Conservation (phyloP, 2,329 filamentous ascomycete genomes). For the Talaromyces albobiverticillius region DNA sequence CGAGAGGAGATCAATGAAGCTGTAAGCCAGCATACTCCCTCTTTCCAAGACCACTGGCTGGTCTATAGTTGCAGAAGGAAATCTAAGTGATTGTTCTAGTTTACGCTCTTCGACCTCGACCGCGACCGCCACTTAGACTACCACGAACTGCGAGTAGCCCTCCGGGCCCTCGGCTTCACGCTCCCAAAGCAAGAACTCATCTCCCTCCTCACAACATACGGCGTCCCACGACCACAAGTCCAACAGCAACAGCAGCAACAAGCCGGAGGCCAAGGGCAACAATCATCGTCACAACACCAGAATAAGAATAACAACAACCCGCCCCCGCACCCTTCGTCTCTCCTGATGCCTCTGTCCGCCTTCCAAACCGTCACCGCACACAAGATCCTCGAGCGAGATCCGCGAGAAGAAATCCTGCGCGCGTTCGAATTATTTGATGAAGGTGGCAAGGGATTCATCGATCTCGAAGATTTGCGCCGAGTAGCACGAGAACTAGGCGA, state of each 20-base stretch:
- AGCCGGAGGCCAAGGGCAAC: constrained; percentile 29
- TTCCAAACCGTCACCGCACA: constrained; percentile 77
- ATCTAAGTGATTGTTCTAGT: constrained; percentile 50
- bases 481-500: constrained; percentile 91
- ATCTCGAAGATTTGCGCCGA: constrained; percentile 78
- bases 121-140: constrained; percentile 93
- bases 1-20: constrained; percentile 91
- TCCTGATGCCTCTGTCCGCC: constrained; percentile 68
- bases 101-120: constrained; percentile 94
- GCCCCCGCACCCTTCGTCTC: constrained; percentile 59
- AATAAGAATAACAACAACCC: constrained; percentile 40
- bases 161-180: constrained; percentile 93
- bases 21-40: constrained; percentile 56
- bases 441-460: constrained; percentile 87
- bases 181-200: constrained; percentile 83
- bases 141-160: constrained; percentile 94
- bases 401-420: constrained; percentile 82
- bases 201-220: constrained; percentile 74
- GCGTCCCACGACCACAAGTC: constrained; percentile 64
- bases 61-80: too few relatives aligned
- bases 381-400: constrained; percentile 78
- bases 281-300: constrained; percentile 21
- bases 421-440: constrained; percentile 94
- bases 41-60: too few relatives aligned
- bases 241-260: constrained; percentile 19